These are phyloP conservation scores for Taxawa tesnikishii DNA, from an alignment of 2,329 filamentous ascomycete genomes.

Conservation along the genomic window DNA sequence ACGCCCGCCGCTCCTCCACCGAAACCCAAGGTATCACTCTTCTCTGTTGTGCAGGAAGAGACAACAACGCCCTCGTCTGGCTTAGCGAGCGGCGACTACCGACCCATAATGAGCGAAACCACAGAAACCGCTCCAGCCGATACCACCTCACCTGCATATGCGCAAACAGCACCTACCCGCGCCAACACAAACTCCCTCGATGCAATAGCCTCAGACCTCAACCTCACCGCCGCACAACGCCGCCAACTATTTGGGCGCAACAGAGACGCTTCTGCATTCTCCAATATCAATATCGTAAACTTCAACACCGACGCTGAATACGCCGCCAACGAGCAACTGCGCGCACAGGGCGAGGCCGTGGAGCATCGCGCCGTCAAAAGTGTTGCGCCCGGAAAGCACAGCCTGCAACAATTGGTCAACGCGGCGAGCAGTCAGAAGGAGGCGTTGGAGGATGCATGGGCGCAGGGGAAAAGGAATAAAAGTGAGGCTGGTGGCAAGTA, in stretches of 20 bases:
- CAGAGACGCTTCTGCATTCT: slow-evolving; percentile 7
- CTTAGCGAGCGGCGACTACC: slow-evolving; percentile 18
- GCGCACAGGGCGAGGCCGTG: slow-evolving; percentile 54
- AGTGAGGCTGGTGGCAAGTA: slow-evolving; percentile 73
- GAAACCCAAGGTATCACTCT: slow-evolving; percentile 56
- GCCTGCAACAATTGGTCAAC: slow-evolving; percentile 73
- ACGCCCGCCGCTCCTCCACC: slow-evolving; percentile 11
- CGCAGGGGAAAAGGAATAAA: slow-evolving; percentile 64
- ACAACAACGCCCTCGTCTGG: slow-evolving; percentile 1
- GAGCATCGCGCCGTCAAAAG: slow-evolving; percentile 70
- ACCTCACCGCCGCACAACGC: slow-evolving; percentile 62
- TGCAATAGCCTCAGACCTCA: slow-evolving; percentile 62
- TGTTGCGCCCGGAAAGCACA: slow-evolving; percentile 82
- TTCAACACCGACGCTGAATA: slow-evolving; percentile 90
- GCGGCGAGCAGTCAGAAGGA: slow-evolving; percentile 73
- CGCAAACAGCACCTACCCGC: slow-evolving; percentile 8
- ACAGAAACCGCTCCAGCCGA: slow-evolving; percentile 1
- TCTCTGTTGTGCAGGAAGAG: slow-evolving; percentile 45
- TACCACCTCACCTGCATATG: slow-evolving; percentile 6
- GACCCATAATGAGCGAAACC: slow-evolving; percentile 20
- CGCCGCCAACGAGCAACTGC: slow-evolving; percentile 65
- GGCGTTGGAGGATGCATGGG: slow-evolving; percentile 85
- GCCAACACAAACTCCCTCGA: slow-evolving; percentile 46
- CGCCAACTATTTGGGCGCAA: slow-evolving; percentile 75
- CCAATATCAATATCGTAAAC: slow-evolving; percentile 56